Evolutionary conservation across 2,329 filamentous ascomycete species (phyloP).

Genomic region (Cordyceps sp.): DNA sequence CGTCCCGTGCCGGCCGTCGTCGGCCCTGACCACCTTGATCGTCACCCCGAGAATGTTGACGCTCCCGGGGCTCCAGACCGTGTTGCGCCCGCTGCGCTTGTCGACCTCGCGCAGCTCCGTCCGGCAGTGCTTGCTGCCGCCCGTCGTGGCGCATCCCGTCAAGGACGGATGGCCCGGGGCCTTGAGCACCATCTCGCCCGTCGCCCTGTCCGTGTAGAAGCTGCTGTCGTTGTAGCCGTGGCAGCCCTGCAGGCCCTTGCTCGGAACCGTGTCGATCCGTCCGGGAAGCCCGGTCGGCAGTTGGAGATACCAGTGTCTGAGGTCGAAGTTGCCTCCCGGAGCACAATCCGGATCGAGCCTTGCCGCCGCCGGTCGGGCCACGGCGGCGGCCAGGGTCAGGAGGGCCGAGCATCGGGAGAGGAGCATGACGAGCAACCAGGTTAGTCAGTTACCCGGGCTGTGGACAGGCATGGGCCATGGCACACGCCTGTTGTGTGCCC

Average conservation of each 20-base stretch:
- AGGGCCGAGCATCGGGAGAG: too few species aligned
- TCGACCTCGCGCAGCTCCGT: constrained; percentile 21
- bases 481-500: too few species aligned
- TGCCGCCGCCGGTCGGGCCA: too few species aligned
- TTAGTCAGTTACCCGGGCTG: too few species aligned
- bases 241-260: constrained; percentile 16
- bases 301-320: constrained; percentile 18
- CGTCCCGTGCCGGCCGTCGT: constrained; percentile 9
- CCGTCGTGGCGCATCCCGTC: constrained; percentile 7
- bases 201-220: constrained; percentile 17
- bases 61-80: background rate
- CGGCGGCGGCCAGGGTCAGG: too few species aligned
- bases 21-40: constrained; percentile 16
- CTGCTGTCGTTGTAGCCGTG: constrained; percentile 15
- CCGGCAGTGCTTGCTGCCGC: constrained; percentile 22
- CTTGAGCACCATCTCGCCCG: constrained; percentile 20
- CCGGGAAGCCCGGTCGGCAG: constrained; percentile 15
- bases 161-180: constrained; percentile 22
- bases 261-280: constrained; percentile 8
- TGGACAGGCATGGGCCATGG: too few species aligned
- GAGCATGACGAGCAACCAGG: too few species aligned
- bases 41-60: constrained; percentile 1
- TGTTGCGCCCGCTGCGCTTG: background rate
- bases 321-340: constrained; percentile 14
- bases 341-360: too few species aligned